phyloP scores from a whole-genome alignment of 768 basidiomycete genomes.

The Fomitopsis serialis region DNA sequence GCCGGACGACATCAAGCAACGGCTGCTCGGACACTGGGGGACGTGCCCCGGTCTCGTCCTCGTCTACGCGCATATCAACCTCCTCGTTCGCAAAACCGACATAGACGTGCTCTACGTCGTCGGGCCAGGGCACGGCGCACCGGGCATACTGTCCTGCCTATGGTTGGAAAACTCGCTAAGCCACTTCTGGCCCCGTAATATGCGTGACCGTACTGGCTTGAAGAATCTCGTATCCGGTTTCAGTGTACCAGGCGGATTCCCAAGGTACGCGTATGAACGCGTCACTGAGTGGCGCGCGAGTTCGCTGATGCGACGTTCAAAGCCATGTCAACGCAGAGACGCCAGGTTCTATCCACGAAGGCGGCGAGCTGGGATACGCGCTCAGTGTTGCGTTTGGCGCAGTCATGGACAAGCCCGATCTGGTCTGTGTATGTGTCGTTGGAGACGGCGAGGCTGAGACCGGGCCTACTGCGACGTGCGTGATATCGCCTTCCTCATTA shows the following conservation, averaged over 20 bases:
- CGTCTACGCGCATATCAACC: conserved; percentile 44
- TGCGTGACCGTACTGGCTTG: conserved; percentile 53
- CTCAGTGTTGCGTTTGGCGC: conserved; percentile 83
- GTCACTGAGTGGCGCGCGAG: no score
- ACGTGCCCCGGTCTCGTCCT: conserved; percentile 76
- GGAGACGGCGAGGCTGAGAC: conserved; percentile 88
- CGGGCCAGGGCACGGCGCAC: conserved; percentile 86
- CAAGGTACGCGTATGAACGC: no score
- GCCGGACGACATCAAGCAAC: conserved; percentile 71
- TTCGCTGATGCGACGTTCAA: no score
- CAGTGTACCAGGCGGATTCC: conserved; percentile 80
- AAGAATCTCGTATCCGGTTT: conserved; percentile 68
- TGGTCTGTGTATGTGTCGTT: conserved; percentile 76
- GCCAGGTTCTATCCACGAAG: conserved; percentile 89
- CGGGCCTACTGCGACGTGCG: conserved; percentile 59
- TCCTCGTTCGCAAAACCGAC: conserved; percentile 37
- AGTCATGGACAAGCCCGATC: conserved; percentile 87
- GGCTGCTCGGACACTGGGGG: conserved; percentile 82
- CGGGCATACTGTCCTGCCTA: conserved; percentile 78
- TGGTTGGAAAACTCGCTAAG: conserved; percentile 79
- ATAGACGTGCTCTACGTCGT: conserved; percentile 75
- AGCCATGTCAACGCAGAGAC: conserved; percentile 80
- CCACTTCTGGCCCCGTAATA: conserved; percentile 51
- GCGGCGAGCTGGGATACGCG: conserved; percentile 87
- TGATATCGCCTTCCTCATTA: neutral